A percentile compares a stretch with the other conserved stretches of the same genome.
Evolutionary conservation across 129 eudicot genomes (phyloP).

Genomic region (Pulicaria dysenterica): DNA sequence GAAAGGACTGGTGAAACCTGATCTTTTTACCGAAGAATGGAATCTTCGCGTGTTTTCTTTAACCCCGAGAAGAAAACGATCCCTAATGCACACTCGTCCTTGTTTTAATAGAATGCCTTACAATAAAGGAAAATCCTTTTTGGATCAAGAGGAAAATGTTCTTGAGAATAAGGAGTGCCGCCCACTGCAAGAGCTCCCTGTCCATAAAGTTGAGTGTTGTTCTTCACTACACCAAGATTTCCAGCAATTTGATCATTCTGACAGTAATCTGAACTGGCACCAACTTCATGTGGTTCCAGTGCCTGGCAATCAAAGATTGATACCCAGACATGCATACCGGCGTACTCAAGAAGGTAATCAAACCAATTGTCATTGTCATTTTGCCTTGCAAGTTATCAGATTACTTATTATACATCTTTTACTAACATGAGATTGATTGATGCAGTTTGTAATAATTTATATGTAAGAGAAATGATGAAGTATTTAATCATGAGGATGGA

Average conservation of each 20-base stretch:
- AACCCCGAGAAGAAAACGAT: slow-evolving; percentile 29
- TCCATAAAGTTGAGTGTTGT: slow-evolving; percentile 21
- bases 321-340: slow-evolving; percentile 12
- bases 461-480: slow-evolving; percentile 14
- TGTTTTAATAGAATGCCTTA: slow-evolving; percentile 2
- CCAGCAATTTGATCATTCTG: slow-evolving; percentile 5
- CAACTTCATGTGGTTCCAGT: slow-evolving; percentile 22
- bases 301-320: slow-evolving; percentile 20
- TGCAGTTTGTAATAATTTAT: slow-evolving; percentile 30
- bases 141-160: slow-evolving; percentile 19
- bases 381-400: not conserved
- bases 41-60: slow-evolving; percentile 15
- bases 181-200: slow-evolving; percentile 24
- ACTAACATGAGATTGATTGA: slow-evolving; percentile 11
- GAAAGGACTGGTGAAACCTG: not conserved
- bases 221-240: not conserved
- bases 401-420: slow-evolving; percentile 5
- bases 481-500: slow-evolving; percentile 21
- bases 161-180: slow-evolving; percentile 6
- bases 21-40: not conserved
- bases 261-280: slow-evolving; percentile 2
- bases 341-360: slow-evolving; percentile 17
- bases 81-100: slow-evolving; percentile 16
- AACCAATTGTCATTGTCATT: not conserved
- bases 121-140: slow-evolving; percentile 2